phyloP scores from a whole-genome alignment of 306 rosid genomes.

The Fragaria vesca region DNA sequence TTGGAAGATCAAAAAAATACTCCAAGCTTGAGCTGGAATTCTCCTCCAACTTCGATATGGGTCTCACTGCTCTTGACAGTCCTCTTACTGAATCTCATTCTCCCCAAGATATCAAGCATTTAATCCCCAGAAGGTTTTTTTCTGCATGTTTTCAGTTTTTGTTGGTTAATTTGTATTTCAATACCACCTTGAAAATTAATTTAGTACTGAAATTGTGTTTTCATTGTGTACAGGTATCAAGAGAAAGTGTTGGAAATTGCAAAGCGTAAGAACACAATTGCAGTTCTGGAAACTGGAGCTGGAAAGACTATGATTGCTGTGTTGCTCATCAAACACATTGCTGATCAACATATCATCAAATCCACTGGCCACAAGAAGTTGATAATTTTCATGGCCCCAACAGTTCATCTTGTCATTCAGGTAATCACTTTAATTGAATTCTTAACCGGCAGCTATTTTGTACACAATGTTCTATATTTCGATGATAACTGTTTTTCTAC shows the following conservation, averaged over 20 bases:
- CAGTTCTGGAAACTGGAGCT: conserved; percentile 79
- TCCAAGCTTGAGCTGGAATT: background rate
- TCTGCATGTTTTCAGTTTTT: background rate
- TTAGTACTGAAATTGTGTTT: background rate
- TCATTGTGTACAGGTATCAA: conserved; percentile 51
- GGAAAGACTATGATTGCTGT: conserved; percentile 85
- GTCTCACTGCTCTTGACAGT: conserved; percentile 5
- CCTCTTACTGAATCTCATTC: conserved; percentile 13
- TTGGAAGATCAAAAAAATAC: background rate
- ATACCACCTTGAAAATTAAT: background rate
- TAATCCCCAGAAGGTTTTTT: conserved; percentile 64
- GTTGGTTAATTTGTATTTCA: background rate
- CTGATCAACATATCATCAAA: conserved; percentile 33
- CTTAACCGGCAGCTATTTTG: background rate
- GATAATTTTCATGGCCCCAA: conserved; percentile 84
- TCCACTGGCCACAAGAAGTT: conserved; percentile 37
- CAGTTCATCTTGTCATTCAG: conserved; percentile 87
- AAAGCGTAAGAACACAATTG: conserved; percentile 63
- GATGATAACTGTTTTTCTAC: background rate
- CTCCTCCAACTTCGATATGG: background rate
- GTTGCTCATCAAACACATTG: conserved; percentile 64
- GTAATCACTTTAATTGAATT: conserved; percentile 18
- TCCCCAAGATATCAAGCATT: conserved; percentile 10
- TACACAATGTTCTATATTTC: background rate
- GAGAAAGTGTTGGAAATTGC: conserved; percentile 62